phyloP scores from a whole-genome alignment of 768 basidiomycete genomes.

The Mrakia hoshinonis region DNA sequence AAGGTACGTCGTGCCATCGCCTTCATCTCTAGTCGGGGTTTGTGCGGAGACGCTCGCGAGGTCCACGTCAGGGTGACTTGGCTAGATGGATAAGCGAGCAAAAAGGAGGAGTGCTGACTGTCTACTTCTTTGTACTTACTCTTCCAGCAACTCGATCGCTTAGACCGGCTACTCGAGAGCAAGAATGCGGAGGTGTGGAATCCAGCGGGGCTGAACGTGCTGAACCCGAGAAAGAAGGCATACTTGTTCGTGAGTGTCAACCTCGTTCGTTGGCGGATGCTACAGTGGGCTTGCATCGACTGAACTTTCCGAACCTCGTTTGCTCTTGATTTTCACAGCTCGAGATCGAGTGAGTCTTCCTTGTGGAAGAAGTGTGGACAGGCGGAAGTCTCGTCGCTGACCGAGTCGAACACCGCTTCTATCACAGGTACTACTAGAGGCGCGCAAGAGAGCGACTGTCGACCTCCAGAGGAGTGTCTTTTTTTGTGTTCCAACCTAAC shows the following conservation, averaged over 20 bases:
- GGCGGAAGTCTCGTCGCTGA: no score
- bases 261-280: no score
- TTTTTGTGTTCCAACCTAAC: no score
- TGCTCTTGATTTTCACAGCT: conserved; percentile 48
- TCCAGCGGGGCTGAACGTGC: conserved; percentile 72
- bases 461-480: no score
- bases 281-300: no score
- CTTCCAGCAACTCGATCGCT: conserved; percentile 63
- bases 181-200: conserved; percentile 71
- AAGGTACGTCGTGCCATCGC: conserved; percentile 48
- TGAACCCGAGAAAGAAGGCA: conserved; percentile 74
- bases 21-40: no score
- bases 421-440: no score
- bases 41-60: background rate
- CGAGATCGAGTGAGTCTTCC: conserved; percentile 59
- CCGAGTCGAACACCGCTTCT: no score
- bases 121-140: background rate
- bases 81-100: background rate
- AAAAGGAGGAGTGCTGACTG: background rate
- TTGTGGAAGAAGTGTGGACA: no score
- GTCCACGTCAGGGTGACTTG: background rate
- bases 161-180: conserved; percentile 56
- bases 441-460: no score
- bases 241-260: conserved; percentile 74
- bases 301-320: background rate